Evolutionary conservation across 2,329 filamentous ascomycete genomes (phyloP).

Genomic region (Periglandula ipomoeae): DNA sequence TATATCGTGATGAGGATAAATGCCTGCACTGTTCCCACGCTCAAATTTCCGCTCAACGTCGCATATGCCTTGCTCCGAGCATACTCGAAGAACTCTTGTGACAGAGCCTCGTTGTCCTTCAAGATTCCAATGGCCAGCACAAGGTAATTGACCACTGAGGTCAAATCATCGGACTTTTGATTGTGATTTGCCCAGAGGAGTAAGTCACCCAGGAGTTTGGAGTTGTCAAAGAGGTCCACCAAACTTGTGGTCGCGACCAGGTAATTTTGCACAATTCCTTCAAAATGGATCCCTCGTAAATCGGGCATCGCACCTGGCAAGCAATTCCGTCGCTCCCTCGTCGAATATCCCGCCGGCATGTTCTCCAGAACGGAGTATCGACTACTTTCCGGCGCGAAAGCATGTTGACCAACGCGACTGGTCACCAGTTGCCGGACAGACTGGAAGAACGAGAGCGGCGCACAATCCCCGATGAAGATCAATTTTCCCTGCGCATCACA

Average conservation of each 20-base stretch:
- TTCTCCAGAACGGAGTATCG: constrained; percentile 42
- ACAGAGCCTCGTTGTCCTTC: constrained; percentile 28
- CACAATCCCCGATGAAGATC: constrained; percentile 48
- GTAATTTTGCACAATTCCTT: constrained; percentile 25
- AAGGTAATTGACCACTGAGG: constrained; percentile 37
- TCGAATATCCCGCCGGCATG: constrained; percentile 16
- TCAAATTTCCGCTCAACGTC: constrained; percentile 35
- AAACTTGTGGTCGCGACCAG: constrained; percentile 34
- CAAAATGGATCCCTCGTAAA: constrained; percentile 19
- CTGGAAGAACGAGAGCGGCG: constrained; percentile 46
- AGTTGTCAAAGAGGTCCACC: constrained; percentile 38
- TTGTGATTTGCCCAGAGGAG: constrained; percentile 30
- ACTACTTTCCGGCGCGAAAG: constrained; percentile 42
- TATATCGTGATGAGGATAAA: constrained; percentile 43
- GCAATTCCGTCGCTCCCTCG: constrained; percentile 2
- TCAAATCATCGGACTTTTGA: constrained; percentile 25
- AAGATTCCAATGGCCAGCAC: constrained; percentile 42
- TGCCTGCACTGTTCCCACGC: constrained; percentile 39
- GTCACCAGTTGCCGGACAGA: constrained; percentile 44
- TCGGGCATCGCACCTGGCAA: constrained; percentile 13
- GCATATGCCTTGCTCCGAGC: constrained; percentile 36
- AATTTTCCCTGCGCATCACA: constrained; percentile 44
- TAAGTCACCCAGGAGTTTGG: constrained; percentile 30
- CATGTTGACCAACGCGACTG: constrained; percentile 35
- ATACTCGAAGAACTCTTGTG: constrained; percentile 40